Percentiles rank a stretch among this genome's conserved stretches.
phyloP scores from a whole-genome alignment of 805 yeast genomes.

The Candida orba region DNA sequence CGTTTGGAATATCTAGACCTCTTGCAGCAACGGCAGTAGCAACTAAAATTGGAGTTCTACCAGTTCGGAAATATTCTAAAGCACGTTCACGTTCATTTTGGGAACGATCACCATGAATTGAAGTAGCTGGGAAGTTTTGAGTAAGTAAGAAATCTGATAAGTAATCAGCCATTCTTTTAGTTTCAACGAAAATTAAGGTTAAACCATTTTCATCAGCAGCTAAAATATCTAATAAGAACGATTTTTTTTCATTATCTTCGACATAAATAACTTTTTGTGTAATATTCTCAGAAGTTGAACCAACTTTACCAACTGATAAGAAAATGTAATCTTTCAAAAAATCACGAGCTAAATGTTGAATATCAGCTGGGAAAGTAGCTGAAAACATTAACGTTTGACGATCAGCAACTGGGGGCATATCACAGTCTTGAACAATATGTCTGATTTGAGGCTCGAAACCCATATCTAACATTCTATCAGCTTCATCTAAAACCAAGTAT shows the following conservation, averaged over 20 bases:
- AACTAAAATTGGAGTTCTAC: slow-evolving; percentile 88
- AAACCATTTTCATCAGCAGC: slow-evolving; percentile 75
- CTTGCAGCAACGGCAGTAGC: slow-evolving; percentile 99
- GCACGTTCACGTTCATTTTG: slow-evolving; percentile 98
- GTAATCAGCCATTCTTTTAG: slow-evolving; percentile 97
- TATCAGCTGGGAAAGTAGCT: slow-evolving; percentile 98
- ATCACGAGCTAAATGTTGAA: slow-evolving; percentile 94
- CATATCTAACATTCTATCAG: slow-evolving; percentile 99
- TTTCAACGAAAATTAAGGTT: slow-evolving; percentile 93
- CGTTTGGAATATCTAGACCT: slow-evolving; percentile 99
- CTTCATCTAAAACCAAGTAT: slow-evolving; percentile 95
- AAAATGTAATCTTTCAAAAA: slow-evolving; percentile 93
- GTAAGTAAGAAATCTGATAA: slow-evolving; percentile 85
- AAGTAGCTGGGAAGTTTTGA: slow-evolving; percentile 92
- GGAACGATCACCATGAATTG: slow-evolving; percentile 98
- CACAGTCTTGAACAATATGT: slow-evolving; percentile 95
- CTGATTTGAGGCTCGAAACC: slow-evolving; percentile 99
- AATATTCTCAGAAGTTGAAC: slow-evolving; percentile 97
- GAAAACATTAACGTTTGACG: slow-evolving; percentile 98
- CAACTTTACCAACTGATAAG: slow-evolving; percentile 97
- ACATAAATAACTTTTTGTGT: slow-evolving; percentile 91
- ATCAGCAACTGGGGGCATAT: slow-evolving; percentile 85
- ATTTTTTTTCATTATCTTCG: slow-evolving; percentile 88
- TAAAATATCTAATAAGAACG: slow-evolving; percentile 82
- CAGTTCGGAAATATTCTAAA: slow-evolving; percentile 85